Evolutionary conservation across 2,329 filamentous ascomycete species (phyloP).

Genomic region (Alternaria triticimaculans): DNA sequence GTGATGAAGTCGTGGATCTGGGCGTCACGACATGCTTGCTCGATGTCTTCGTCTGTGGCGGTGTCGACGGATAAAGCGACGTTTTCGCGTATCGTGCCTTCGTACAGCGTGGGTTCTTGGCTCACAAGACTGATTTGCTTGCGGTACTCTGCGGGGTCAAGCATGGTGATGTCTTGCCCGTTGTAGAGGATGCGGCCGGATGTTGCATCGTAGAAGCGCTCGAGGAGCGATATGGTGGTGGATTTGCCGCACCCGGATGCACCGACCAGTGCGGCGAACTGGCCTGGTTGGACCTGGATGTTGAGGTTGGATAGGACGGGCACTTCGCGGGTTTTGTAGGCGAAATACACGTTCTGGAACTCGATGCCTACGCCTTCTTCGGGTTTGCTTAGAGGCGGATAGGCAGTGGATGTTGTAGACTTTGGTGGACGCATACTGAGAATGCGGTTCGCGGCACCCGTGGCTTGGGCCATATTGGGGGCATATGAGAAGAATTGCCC

Average conservation of each 20-base stretch:
- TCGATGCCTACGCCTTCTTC: conserved; percentile 63
- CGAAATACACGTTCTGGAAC: conserved; percentile 91
- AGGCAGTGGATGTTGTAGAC: conserved; percentile 2
- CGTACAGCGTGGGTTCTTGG: conserved; percentile 57
- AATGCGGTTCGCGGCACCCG: conserved; percentile 47
- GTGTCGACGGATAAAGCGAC: conserved; percentile 42
- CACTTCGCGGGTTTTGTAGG: conserved; percentile 87
- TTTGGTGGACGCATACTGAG: conserved; percentile 40
- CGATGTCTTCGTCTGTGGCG: conserved; percentile 37
- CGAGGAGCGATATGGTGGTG: conserved; percentile 67
- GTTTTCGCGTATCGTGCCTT: conserved; percentile 53
- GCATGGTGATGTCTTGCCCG: conserved; percentile 43
- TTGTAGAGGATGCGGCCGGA: conserved; percentile 68
- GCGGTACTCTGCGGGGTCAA: conserved; percentile 50
- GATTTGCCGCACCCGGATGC: conserved; percentile 74
- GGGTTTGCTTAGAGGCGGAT: conserved; percentile 15
- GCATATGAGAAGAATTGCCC: conserved; percentile 54
- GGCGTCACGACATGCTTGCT: conserved; percentile 43
- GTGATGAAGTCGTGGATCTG: conserved; percentile 51
- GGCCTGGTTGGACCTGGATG: conserved; percentile 59
- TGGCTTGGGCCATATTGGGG: conserved; percentile 52
- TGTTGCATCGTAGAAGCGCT: conserved; percentile 72
- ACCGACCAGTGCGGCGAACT: conserved; percentile 74
- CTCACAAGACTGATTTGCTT: conserved; percentile 53
- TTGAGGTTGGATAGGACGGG: conserved; percentile 63